Evolutionary conservation across 257 asterid genomes (phyloP), one percentile per base, ranked within the genome.

Genomic region (Solanum neorickii): DNA sequence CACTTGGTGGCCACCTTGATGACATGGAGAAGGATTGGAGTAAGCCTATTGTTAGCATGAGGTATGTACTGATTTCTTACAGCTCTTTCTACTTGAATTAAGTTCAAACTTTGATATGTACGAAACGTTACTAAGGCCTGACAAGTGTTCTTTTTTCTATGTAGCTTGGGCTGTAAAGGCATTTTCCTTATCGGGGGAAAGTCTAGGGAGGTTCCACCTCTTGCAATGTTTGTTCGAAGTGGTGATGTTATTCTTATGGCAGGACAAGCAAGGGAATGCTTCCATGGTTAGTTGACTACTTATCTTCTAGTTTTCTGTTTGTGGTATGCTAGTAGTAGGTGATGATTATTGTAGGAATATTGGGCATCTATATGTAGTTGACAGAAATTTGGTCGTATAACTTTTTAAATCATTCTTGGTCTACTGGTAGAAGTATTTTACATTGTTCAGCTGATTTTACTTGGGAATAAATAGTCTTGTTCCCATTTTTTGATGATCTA

Each of bases 21-120:
- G 99, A 97, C 92, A 95, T 95, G 99, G 99, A 97, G 90, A 93
- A 94, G 80, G 99, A 97, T 91, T 97, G 98, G 99, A 95, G 96
- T 90, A 95, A 95, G 90, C 99, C 99, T 66, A 97, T 97, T 69
- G 98, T 97, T 75, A 97, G 99, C 97, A 92, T 97, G 92, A 97
- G 99, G 99, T 95, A 89, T 66, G 12, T 87, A 75, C 74, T 74
- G 76, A 21, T 42, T 68, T 85, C 29, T n/a, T 85, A 68, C 70
- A 46, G 56, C n/a, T 13, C 70, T 84, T 86, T 5, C 56, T 41
- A 39, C 29, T 87, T 83, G 21, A 49, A 69, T 77, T 7, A 20
- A 33, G 73, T 46, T 72, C 78, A 23, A 68, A 47, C 84, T 68
- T 78, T 76, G 86, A 44, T 75, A 59, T 68, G 83, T 68, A 52